Evolutionary conservation across 345 rosid species (phyloP), one percentile per base, ranked within the genome.

Genomic region (Carallia pectinifolia): DNA sequence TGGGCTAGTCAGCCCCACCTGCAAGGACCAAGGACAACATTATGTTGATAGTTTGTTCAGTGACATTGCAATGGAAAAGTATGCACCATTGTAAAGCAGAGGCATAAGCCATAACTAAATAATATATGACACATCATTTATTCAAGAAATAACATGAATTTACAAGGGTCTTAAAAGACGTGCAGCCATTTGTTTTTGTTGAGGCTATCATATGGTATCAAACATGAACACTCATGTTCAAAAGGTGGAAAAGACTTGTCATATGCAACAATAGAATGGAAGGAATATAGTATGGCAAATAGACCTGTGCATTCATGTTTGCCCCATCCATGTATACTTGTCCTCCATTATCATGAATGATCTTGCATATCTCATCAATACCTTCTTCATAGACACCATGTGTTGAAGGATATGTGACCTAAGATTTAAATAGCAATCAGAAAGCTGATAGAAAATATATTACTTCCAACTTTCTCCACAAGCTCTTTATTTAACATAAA

Each of bases 261-360:
- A 13, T 44, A 44, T 12, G 5, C 53, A 44, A 30, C 19, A 48
- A 31, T 48, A 55, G 72, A 67, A 75, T n/a, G 17, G 65, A 10
- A 56, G 50, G 62, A 37, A 67, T 69, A 65, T 31, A 47, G 58
- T 44, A 63, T 16, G 53, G 27, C 60, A 76, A 52, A 64, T 68
- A 58, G 64, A 92, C 98, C 98, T 95, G 95, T n/a, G 97, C 98
- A 75, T 95, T 95, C 99, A 96, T 92, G 90, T 96, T 96, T 55
- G 98, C 98, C 27, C 99, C 99, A 73, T 96, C 99, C 99, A 96
- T 96, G 85, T 96, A 96, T 65, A 92, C 97, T 79, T 96, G 98
- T 69, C 97, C 99, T 79, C 99, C 99, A 71, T 95, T 92, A 52
- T 86, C 92, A 71, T 95, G 99, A 68, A 92, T 90, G 64, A 90